Base-by-base conservation (phyloP, 2,329 filamentous ascomycete genomes). In the Corynespora cassiicola region DNA sequence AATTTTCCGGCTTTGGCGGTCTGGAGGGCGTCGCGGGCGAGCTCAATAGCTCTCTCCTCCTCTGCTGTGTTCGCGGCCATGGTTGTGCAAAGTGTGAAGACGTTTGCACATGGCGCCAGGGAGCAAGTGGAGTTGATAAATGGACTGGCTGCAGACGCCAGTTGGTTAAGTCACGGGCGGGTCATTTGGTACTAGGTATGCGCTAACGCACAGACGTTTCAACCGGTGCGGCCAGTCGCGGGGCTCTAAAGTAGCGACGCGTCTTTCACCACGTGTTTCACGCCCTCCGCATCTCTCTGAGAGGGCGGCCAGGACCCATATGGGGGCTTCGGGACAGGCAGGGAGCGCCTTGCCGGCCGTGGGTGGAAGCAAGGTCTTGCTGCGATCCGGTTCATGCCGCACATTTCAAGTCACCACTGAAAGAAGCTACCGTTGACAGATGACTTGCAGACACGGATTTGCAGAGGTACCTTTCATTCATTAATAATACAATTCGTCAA, bases 1-100 rank as follows among this genome's bases (percentile, higher is more conserved):
- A 73, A 53, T 25, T 71, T 59, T 33, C 63, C 62, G 7, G 52
- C 42, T 25, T 54, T 53, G 21, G 53, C 54, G 37, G 52, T 57
- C 20, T 59, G 52, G 21, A 35, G 40, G 8, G 63, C 65, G 42
- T 54, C 58, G 24, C 56, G 47, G 25, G 56, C 59, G 31, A 68
- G 63, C 34, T 61, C 54, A 31, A 61, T 37, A 5, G 61, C 63
- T 23, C 57, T 53, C 27, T 58, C 56, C 30, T 61, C 57, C 24
- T 65, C 61, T 12, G 51, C 50, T 20, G 47, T 45, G 20, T n/a
- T n/a, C n/a, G 54, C 50, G 19, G 61, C 28, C 63, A 67, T 67
- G 23, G 34, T 52, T 45, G 44, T 32, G 21, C n/a, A n/a, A n/a
- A 27, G 37, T 36, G 23, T 35, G 27, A 29, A 36, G 24, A 36